A percentile compares a stretch with the other conserved stretches of the same genome.
Evolutionary conservation across 2,329 filamentous ascomycete species (phyloP).

Genomic region (Chlorencoelia australis): DNA sequence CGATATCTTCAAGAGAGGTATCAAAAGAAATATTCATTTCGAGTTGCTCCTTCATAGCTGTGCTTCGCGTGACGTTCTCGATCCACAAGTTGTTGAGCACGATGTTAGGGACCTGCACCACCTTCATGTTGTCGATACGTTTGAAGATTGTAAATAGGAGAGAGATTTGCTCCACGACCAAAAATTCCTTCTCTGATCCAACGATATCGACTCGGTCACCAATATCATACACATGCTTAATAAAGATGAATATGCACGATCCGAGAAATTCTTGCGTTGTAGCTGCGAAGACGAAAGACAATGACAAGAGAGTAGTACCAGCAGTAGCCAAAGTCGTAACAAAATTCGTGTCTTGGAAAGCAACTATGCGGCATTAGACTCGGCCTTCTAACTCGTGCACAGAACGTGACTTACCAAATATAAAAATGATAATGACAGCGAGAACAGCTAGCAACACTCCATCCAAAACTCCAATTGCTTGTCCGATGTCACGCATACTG

Average conservation of each 20-base stretch:
- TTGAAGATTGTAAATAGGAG: slow-evolving; percentile 89
- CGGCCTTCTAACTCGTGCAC: slow-evolving; percentile 5
- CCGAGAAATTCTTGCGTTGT: slow-evolving; percentile 94
- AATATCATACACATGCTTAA: slow-evolving; percentile 96
- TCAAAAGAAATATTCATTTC: slow-evolving; percentile 74
- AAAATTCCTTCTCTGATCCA: slow-evolving; percentile 44
- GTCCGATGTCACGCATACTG: slow-evolving; percentile 96
- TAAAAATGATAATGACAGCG: slow-evolving; percentile 68
- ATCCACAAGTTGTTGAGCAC: slow-evolving; percentile 88
- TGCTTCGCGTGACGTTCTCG: slow-evolving; percentile 85
- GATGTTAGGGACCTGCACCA: slow-evolving; percentile 76
- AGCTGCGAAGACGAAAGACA: slow-evolving; percentile 93
- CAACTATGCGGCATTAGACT: slow-evolving; percentile 40
- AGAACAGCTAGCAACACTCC: slow-evolving; percentile 75
- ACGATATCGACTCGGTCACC: slow-evolving; percentile 83
- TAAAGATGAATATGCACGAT: slow-evolving; percentile 96
- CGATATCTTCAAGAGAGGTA: slow-evolving; percentile 81
- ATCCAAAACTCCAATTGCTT: slow-evolving; percentile 86
- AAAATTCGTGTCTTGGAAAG: slow-evolving; percentile 81
- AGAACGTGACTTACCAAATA: slow-evolving; percentile 52
- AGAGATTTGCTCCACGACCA: slow-evolving; percentile 88
- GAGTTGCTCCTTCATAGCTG: slow-evolving; percentile 78
- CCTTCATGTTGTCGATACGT: slow-evolving; percentile 70
- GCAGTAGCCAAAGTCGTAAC: slow-evolving; percentile 79
- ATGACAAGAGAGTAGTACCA: slow-evolving; percentile 80